A percentile compares a stretch with the other conserved stretches of the same genome.
phyloP scores from a whole-genome alignment of 257 asterid genomes.

The Solanum piurae region DNA sequence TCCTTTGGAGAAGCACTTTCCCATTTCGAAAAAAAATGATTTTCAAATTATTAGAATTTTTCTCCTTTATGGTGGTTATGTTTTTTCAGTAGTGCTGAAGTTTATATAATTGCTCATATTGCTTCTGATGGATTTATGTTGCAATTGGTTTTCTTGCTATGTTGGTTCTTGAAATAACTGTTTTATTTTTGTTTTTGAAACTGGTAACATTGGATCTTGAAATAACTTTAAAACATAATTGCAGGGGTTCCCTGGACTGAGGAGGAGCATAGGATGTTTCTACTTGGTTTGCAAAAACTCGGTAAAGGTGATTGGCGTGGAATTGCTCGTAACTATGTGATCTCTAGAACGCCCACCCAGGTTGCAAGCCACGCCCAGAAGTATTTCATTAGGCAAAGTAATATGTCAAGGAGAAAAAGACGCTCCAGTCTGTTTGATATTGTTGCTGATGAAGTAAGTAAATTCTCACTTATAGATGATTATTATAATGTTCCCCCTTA shows the following conservation, averaged over 20 bases:
- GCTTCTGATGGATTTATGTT: background rate
- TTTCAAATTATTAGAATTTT: background rate
- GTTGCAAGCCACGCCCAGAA: slow-evolving; percentile 99
- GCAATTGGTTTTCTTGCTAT: background rate
- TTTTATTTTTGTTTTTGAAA: background rate
- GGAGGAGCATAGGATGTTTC: slow-evolving; percentile 92
- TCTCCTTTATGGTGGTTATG: background rate
- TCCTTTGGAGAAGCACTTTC: background rate
- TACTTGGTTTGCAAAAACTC: slow-evolving; percentile 92
- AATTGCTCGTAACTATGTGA: slow-evolving; percentile 84
- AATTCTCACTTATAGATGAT: background rate
- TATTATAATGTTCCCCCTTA: background rate
- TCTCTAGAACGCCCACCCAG: slow-evolving; percentile 93
- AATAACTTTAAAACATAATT: background rate
- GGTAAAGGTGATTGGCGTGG: slow-evolving; percentile 99
- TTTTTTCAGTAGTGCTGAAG: background rate
- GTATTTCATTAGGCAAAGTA: slow-evolving; percentile 88
- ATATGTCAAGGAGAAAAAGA: slow-evolving; percentile 84
- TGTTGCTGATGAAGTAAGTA: slow-evolving; percentile 86
- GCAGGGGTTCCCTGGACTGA: slow-evolving; percentile 99
- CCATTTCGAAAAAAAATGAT: background rate
- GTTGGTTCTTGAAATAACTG: background rate
- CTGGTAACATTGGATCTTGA: background rate
- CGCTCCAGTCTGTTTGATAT: slow-evolving; percentile 98
- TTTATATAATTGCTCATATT: background rate